A percentile compares a stretch with the other conserved stretches of the same genome.
These are phyloP conservation scores for Scheffersomyces ergatensis DNA, from an alignment of 805 yeast species.

Conservation along the genomic window DNA sequence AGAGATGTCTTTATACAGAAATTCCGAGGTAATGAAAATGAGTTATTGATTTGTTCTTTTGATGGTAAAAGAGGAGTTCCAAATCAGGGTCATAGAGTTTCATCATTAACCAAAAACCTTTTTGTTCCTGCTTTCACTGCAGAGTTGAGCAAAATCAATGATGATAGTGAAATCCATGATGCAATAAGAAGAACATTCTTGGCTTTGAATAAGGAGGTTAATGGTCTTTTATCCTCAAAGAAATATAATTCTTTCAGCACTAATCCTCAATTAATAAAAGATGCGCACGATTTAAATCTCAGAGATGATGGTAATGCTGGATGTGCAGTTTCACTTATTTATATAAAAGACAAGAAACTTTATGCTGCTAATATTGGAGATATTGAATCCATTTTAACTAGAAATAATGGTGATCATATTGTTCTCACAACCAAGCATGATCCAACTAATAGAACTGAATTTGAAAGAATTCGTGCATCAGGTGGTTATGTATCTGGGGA, in stretches of 20 bases:
- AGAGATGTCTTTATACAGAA: constrained; percentile 86
- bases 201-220: constrained; percentile 77
- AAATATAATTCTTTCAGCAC: constrained; percentile 40
- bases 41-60: constrained; percentile 74
- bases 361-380: constrained; percentile 92
- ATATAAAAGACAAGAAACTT: constrained; percentile 65
- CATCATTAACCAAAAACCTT: constrained; percentile 69
- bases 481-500: constrained; percentile 89
- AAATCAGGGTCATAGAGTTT: constrained; percentile 48
- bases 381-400: constrained; percentile 74
- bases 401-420: constrained; percentile 77
- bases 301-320: constrained; percentile 76
- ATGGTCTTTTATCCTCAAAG: constrained; percentile 50
- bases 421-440: constrained; percentile 75
- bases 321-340: constrained; percentile 79
- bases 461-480: constrained; percentile 82
- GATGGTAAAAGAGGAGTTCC: constrained; percentile 74
- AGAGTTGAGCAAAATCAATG: constrained; percentile 52
- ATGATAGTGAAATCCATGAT: constrained; percentile 56
- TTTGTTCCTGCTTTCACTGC: constrained; percentile 66
- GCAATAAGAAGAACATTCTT: constrained; percentile 84
- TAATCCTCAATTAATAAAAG: constrained; percentile 27
- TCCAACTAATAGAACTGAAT: constrained; percentile 74
- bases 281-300: constrained; percentile 47
- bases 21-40: constrained; percentile 82